Conservation (phyloP, 129 eudicot species). For the Flaveria ramosissima region DNA sequence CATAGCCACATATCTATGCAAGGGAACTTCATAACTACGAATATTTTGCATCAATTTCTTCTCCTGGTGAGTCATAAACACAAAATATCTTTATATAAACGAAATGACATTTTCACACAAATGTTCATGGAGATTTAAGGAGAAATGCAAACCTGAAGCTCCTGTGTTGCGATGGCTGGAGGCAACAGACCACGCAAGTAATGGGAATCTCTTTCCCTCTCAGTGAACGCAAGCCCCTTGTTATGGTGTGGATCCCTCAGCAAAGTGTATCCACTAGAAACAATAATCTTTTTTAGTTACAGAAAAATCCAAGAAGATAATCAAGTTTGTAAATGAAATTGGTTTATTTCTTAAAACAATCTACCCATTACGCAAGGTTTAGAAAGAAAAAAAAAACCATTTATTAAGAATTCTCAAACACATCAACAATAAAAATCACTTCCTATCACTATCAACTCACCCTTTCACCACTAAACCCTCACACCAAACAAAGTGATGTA, state of each 20-base stretch:
- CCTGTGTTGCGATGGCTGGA: slow-evolving; percentile 60
- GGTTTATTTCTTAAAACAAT: no score
- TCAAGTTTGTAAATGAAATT: no score
- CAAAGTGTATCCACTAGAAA: slow-evolving; percentile 71
- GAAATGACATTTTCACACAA: not conserved
- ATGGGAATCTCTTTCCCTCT: slow-evolving; percentile 86
- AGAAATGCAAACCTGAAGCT: slow-evolving; percentile 63
- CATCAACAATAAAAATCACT: not conserved
- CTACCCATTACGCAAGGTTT: no score
- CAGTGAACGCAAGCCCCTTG: slow-evolving; percentile 92
- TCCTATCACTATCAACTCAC: not conserved
- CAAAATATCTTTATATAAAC: not conserved
- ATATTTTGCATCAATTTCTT: slow-evolving; percentile 76
- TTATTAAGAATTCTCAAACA: no score
- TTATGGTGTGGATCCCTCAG: slow-evolving; percentile 91
- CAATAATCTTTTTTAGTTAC: slow-evolving; percentile 17
- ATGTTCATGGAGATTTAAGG: not conserved
- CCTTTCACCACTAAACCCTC: not conserved
- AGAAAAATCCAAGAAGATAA: not conserved
- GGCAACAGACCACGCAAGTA: slow-evolving; percentile 89
- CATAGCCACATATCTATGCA: slow-evolving; percentile 83
- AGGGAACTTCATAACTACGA: slow-evolving; percentile 79
- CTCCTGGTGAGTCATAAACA: slow-evolving; percentile 51
- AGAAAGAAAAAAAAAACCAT: no score
- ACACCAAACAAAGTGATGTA: slow-evolving; percentile 4